Evolutionary conservation across 106 monocot genomes (phyloP), one percentile per base, ranked within the genome.

Genomic region (Platanthera guangdongensis): DNA sequence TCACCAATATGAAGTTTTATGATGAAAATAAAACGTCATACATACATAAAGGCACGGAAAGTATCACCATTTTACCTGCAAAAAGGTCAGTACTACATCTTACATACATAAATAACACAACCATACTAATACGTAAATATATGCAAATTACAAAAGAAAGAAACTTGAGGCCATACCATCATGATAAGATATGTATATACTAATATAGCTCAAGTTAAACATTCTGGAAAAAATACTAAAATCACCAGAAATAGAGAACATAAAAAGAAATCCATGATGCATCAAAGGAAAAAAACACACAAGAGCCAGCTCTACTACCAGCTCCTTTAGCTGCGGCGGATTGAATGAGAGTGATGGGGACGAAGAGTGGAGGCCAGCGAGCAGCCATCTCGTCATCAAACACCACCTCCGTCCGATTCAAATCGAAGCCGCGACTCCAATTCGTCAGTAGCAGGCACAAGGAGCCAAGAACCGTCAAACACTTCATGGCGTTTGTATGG

Each of bases 251-350:
- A 25, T 16, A 30, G 11, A 65, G 30, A n/a, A 7, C 65, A 32
- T 65, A 3, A 47, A 72, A 48, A 18, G 28, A 47, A 3, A 51
- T 39, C 65, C 28, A 10, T 12, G 32, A 11, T 30, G 65, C 12
- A 32, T 65, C 32, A 10, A 2, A 10, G 22, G 21, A 65, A 65
- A 10, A 65, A 11, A 65, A 65, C 3, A 39, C 39, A 39, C 3
- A 19, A 65, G 47, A 46, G 15, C 3, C 10, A 28, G 6, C 52
- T 0, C 15, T 16, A 55, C 45, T 86, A 91, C 94, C 91, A 74
- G 94, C 94, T 89, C 94, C 94, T 75, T 91, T 84, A 0, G 78
- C 74, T 68, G 79, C 81, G 28, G 94, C 94, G 74, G 89, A 91
- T 10, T 67, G 79, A 32, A 94, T 82, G 50, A 91, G 81, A n/a